A percentile compares a stretch with the other conserved stretches of the same genome.
These are phyloP conservation scores for Malassezia slooffiae DNA, from an alignment of 1,284 basidiomycete genomes.

Conservation along the genomic window DNA sequence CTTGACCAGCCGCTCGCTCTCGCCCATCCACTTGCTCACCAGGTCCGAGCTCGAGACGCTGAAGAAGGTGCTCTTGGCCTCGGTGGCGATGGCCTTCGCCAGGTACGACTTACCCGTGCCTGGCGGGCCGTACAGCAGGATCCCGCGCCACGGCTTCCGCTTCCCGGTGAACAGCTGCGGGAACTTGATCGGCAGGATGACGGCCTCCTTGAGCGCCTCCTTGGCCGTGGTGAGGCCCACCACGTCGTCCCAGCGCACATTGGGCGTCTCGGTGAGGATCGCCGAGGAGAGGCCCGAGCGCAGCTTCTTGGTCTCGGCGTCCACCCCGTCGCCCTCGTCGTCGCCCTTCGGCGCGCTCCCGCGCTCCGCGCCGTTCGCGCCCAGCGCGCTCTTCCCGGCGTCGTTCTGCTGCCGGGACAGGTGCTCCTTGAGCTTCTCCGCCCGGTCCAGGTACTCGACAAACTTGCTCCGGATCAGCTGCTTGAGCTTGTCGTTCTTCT, in stretches of 20 bases:
- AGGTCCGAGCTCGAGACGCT: conserved; percentile 88
- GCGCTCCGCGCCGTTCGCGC: conserved; percentile 57
- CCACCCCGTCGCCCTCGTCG: conserved; percentile 62
- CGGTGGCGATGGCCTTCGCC: conserved; percentile 95
- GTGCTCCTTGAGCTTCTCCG: conserved; percentile 75
- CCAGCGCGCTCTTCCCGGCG: conserved; percentile 67
- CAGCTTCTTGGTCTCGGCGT: conserved; percentile 90
- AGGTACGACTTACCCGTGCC: conserved; percentile 58
- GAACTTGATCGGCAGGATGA: conserved; percentile 97
- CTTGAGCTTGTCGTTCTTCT: conserved; percentile 91
- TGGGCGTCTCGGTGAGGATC: conserved; percentile 86
- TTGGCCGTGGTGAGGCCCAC: conserved; percentile 90
- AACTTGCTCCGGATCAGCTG: conserved; percentile 77
- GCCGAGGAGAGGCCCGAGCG: conserved; percentile 66
- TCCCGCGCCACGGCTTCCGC: conserved; percentile 90
- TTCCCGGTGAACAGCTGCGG: conserved; percentile 97
- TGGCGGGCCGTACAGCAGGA: conserved; percentile 73
- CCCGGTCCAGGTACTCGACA: conserved; percentile 79
- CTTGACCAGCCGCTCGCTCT: conserved; percentile 84
- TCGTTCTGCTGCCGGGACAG: conserved; percentile 51
- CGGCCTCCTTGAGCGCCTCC: conserved; percentile 91
- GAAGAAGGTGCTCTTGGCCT: conserved; percentile 95
- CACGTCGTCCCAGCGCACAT: conserved; percentile 96
- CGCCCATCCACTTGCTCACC: conserved; percentile 99
- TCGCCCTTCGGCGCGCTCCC: conserved; percentile 45